These are phyloP conservation scores for Lycium ferocissimum DNA, from an alignment of 257 asterid genomes.

Conservation along the genomic window DNA sequence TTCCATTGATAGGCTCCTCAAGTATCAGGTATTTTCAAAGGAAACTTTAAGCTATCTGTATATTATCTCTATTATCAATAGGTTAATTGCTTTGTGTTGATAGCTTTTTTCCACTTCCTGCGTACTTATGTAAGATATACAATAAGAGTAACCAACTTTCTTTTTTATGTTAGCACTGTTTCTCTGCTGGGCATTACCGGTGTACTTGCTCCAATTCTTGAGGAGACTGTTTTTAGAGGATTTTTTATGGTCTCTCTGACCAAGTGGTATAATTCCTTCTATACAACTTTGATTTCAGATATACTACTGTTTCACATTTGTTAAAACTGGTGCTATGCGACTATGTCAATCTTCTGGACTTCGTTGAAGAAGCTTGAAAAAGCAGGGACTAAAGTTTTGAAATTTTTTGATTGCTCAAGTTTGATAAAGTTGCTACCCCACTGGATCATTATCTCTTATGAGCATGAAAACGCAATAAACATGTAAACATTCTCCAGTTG, in stretches of 20 bases:
- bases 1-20: slow-evolving; percentile 94
- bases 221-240: slow-evolving; percentile 95
- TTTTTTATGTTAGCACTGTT: slow-evolving; percentile 68
- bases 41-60: slow-evolving; percentile 27
- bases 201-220: slow-evolving; percentile 94
- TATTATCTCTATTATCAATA: neutral
- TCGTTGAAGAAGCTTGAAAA: neutral
- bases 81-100: neutral
- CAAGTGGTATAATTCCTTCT: slow-evolving; percentile 65
- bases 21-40: slow-evolving; percentile 64
- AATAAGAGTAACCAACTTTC: slow-evolving; percentile 27
- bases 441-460: slow-evolving; percentile 8
- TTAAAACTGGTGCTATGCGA: neutral
- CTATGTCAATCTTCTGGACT: neutral
- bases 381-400: neutral
- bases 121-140: neutral
- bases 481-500: neutral
- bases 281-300: neutral
- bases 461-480: slow-evolving; percentile 8
- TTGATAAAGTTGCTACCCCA: neutral
- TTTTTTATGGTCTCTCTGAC: slow-evolving; percentile 93
- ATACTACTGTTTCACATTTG: neutral
- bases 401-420: neutral
- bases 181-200: slow-evolving; percentile 94
- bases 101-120: neutral